phyloP scores from a whole-genome alignment of 2,329 filamentous ascomycete species.

The Exophiala lecanii-corni region DNA sequence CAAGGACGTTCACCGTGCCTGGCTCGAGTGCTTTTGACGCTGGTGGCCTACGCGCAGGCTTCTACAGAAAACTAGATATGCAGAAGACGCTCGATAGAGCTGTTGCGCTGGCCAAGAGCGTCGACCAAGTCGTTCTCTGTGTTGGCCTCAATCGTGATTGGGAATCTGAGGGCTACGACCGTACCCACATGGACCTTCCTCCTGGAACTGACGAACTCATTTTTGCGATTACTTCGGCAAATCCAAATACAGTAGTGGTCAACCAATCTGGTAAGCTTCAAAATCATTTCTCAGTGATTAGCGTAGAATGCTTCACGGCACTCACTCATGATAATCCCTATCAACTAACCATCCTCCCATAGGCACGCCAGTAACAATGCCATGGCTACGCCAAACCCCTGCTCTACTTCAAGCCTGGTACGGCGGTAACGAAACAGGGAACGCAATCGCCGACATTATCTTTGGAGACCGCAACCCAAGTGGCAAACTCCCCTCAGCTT shows the following conservation, averaged over 20 bases:
- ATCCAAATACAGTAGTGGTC: constrained; percentile 63
- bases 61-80: constrained; percentile 5
- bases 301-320: no score
- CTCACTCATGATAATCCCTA: no score
- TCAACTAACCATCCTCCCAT: no score
- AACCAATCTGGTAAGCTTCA: no score
- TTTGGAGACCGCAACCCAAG: constrained; percentile 61
- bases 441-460: constrained; percentile 63
- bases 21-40: not conserved
- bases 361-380: constrained; percentile 65
- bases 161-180: constrained; percentile 31
- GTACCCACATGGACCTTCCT: constrained; percentile 1
- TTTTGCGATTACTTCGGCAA: constrained; percentile 57
- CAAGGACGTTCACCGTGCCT: not conserved
- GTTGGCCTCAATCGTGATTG: constrained; percentile 30
- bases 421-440: constrained; percentile 64
- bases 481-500: constrained; percentile 69
- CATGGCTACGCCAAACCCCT: constrained; percentile 61
- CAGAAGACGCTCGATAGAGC: constrained; percentile 29
- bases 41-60: not conserved
- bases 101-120: constrained; percentile 13
- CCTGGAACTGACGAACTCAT: constrained; percentile 42
- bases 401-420: constrained; percentile 69
- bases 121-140: constrained; percentile 26
- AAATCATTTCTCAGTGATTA: no score